A percentile compares a stretch with the other conserved stretches of the same genome.
Conservation (phyloP, 2,329 filamentous ascomycete genomes). For the Ophiocordyceps camponoti-saundersi region DNA sequence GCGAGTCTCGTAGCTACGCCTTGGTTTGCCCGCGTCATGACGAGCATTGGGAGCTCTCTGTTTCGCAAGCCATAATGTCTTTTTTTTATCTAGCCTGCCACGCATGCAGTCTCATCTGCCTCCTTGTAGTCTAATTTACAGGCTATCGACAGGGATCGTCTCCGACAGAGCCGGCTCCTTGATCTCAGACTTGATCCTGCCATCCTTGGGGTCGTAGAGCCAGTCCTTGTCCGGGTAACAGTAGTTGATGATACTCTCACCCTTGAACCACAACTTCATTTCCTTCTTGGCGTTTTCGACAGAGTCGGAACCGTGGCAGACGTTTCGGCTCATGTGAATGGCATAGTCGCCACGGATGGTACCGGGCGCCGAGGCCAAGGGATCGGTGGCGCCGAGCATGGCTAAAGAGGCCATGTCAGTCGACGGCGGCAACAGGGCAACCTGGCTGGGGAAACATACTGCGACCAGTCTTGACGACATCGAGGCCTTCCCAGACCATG, state of each 20-base stretch:
- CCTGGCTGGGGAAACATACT: constrained; percentile 30
- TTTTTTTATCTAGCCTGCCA: background rate
- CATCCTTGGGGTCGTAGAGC: constrained; percentile 81
- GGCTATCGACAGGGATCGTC: constrained; percentile 1
- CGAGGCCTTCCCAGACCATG: constrained; percentile 99
- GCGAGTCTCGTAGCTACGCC: constrained; percentile 79
- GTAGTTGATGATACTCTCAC: constrained; percentile 76
- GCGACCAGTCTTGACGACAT: constrained; percentile 97
- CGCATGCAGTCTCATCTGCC: background rate
- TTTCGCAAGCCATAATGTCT: constrained; percentile 9
- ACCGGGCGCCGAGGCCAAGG: constrained; percentile 79
- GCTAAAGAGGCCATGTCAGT: constrained; percentile 21
- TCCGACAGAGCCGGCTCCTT: background rate
- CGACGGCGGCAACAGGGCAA: background rate
- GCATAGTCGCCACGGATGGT: constrained; percentile 95
- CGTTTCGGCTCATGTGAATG: constrained; percentile 77
- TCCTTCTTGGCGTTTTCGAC: constrained; percentile 99
- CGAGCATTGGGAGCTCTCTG: constrained; percentile 20
- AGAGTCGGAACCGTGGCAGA: constrained; percentile 98
- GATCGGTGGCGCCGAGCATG: constrained; percentile 98
- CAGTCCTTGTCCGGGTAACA: constrained; percentile 61
- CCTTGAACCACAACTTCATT: constrained; percentile 96
- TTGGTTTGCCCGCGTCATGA: constrained; percentile 63
- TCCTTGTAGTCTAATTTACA: background rate
- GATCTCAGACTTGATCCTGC: background rate